Conservation (phyloP, 331 rosid genomes). For the Pyracantha coccinea region DNA sequence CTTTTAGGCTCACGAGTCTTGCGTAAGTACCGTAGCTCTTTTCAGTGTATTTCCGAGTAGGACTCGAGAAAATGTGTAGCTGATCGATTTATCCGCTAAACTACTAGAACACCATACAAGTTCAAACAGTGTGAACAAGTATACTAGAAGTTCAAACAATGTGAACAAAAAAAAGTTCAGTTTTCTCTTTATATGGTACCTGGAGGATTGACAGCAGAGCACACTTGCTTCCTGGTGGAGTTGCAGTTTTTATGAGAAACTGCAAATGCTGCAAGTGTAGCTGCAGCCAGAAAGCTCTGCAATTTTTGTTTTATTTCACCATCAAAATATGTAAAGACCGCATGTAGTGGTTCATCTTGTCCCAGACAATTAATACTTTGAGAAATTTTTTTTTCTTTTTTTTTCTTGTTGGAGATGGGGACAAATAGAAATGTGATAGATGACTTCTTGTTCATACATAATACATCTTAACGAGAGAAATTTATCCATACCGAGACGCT, state of each 20-base stretch:
- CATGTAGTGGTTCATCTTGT: constrained; percentile 24
- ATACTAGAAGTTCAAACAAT: neutral
- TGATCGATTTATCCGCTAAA: too few relatives aligned
- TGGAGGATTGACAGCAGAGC: neutral
- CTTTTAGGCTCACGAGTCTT: too few relatives aligned
- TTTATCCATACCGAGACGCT: too few relatives aligned
- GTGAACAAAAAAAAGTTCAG: neutral
- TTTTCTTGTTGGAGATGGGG: neutral
- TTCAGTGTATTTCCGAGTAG: too few relatives aligned
- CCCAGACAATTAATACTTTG: constrained; percentile 1
- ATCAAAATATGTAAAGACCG: constrained; percentile 24
- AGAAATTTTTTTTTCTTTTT: neutral
- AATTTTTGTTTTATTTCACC: constrained; percentile 7
- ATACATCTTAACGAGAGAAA: too few relatives aligned
- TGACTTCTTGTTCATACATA: too few relatives aligned
- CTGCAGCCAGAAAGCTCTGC: constrained; percentile 26
- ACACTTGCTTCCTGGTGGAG: constrained; percentile 2
- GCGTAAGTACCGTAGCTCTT: too few relatives aligned
- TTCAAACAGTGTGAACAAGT: too few relatives aligned
- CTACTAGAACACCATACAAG: too few relatives aligned
- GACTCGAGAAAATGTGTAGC: too few relatives aligned
- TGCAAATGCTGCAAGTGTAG: constrained; percentile 32
- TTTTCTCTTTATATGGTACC: constrained; percentile 3
- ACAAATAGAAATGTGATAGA: neutral
- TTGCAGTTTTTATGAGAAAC: constrained; percentile 16